These are phyloP conservation scores for Astragalus membranaceus DNA, from an alignment of 306 rosid species.

Conservation along the genomic window DNA sequence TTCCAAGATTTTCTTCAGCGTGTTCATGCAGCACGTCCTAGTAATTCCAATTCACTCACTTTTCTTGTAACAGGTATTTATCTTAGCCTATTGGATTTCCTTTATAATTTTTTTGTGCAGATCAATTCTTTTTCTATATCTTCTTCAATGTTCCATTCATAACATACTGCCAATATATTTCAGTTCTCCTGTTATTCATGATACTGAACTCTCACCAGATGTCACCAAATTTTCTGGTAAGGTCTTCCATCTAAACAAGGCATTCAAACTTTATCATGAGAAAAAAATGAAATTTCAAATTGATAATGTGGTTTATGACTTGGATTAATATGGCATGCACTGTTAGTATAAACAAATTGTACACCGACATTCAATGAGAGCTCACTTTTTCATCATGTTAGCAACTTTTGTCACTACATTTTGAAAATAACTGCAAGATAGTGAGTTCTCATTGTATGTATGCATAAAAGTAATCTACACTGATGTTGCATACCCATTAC, in stretches of 20 bases:
- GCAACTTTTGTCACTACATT: no score
- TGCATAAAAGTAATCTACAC: no score
- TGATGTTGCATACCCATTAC: no score
- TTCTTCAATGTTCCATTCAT: neutral
- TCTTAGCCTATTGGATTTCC: neutral
- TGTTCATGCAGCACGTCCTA: constrained; percentile 68
- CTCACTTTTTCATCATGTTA: no score
- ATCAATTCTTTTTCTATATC: neutral
- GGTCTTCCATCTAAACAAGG: constrained; percentile 14
- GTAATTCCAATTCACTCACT: constrained; percentile 82
- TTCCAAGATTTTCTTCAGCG: constrained; percentile 23
- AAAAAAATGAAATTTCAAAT: neutral
- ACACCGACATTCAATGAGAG: no score
- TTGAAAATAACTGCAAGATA: no score
- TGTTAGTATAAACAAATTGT: no score
- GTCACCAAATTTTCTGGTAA: constrained; percentile 93
- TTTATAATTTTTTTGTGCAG: neutral
- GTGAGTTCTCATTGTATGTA: no score
- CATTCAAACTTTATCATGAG: neutral
- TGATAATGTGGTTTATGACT: constrained; percentile 3
- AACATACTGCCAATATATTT: constrained; percentile 13
- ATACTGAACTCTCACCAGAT: constrained; percentile 44
- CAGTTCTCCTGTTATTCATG: constrained; percentile 76
- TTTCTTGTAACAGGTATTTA: constrained; percentile 85
- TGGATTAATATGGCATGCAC: no score